Evolutionary conservation across 2,329 filamentous ascomycete species (phyloP).

Genomic region (Trichophyton simii): DNA sequence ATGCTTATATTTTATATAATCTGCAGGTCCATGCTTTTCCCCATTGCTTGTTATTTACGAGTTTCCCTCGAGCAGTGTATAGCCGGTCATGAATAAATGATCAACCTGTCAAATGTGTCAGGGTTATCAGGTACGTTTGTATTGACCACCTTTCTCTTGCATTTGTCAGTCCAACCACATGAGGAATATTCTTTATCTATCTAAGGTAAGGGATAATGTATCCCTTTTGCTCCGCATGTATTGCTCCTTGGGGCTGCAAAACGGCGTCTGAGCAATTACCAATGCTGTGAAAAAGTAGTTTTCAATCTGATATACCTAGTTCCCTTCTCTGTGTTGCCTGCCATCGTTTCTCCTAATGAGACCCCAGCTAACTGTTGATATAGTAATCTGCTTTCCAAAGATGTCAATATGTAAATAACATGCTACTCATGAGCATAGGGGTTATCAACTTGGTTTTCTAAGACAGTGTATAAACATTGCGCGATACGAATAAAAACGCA

Average conservation of each 20-base stretch:
- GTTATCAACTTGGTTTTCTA: neutral
- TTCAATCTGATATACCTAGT: constrained; percentile 29
- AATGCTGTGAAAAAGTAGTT: constrained; percentile 33
- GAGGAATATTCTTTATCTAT: neutral
- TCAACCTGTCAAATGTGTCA: neutral
- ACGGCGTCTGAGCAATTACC: constrained; percentile 25
- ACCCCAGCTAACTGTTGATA: neutral
- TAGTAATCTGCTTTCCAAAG: neutral
- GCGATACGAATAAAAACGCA: no score
- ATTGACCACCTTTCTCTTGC: neutral
- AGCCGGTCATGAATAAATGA: no score
- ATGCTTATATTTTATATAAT: no score
- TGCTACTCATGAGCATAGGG: neutral
- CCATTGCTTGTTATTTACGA: no score
- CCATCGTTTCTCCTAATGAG: neutral
- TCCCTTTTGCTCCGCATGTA: constrained; percentile 14
- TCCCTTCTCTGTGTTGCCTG: neutral
- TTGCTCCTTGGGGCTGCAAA: constrained; percentile 8
- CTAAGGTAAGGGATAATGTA: neutral
- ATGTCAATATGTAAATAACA: no score
- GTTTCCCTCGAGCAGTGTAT: no score
- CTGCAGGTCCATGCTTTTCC: no score
- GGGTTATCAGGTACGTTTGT: neutral
- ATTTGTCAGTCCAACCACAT: neutral
- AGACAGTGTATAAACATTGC: neutral